Evolutionary conservation across 768 basidiomycete species (phyloP), one percentile per base, ranked within the genome.

Genomic region (Dendrothele bispora): DNA sequence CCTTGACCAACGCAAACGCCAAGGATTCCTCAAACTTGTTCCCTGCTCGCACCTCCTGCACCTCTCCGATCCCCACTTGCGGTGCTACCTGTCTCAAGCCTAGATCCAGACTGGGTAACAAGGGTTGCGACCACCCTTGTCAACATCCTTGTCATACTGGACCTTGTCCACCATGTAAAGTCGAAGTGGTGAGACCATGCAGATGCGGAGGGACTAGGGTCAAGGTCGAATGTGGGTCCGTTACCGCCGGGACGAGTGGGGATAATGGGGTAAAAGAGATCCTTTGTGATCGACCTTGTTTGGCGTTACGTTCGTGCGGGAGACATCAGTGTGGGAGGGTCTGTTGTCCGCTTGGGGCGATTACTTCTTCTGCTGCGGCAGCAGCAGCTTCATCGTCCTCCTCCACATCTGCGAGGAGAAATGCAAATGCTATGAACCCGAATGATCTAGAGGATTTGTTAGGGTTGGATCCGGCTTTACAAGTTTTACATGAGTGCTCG

Each of bases 281-380:
- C 34, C 64, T 87, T 1, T 98, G 97, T 64, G 86, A 92, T 47
- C 78, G 80, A 26, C 79, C 84, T 1, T 99, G 97, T 61, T 68
- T 70, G 17, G 88, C 85, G 0, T 69, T 92, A 8, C 80, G 93
- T 14, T 77, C 80, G 7, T 98, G 97, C 60, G 91, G 95, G 0
- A 74, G 84, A 18, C 97, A 99, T 58, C 84, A 87, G 52, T 98
- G 97, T 61, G 73, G 75, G 15, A 77, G 94, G 3, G 50, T 86
- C 7, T 98, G 97, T 61, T 99, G 97, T 58, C 95, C 97, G 0
- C 77, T 98, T 0, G 87, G 92, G 0, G 80, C 76, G 17, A 67
- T 88, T 4, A 73, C 77, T 11, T 58, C 64, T 12, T 51, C 63
- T 18, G 60, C 72, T 39, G 75, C 67, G 2, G 49, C 42, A 25